phyloP scores from a whole-genome alignment of 768 basidiomycete genomes.

The Leucosporidium creatinivorum region DNA sequence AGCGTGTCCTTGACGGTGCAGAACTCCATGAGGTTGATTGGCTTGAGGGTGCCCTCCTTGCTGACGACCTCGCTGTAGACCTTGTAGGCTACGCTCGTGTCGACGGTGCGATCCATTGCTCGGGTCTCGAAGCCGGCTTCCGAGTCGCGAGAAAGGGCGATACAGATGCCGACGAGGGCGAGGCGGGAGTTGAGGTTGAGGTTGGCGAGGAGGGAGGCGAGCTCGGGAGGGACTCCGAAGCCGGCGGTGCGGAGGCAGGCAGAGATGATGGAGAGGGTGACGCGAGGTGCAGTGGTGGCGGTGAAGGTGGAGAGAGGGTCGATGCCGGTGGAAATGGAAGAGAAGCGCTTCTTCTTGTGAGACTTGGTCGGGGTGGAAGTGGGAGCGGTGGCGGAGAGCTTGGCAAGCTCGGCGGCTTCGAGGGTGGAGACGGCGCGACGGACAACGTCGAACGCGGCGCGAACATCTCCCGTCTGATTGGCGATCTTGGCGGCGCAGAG shows the following conservation, averaged over 20 bases:
- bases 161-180: conserved; percentile 17
- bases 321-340: neutral
- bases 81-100: conserved; percentile 1
- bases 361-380: conserved; percentile 39
- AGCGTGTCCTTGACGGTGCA: conserved; percentile 17
- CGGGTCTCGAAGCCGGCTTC: conserved; percentile 3
- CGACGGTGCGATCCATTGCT: neutral
- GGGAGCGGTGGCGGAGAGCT: conserved; percentile 38
- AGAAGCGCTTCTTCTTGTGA: neutral
- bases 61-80: conserved; percentile 17
- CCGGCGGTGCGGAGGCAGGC: conserved; percentile 49
- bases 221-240: conserved; percentile 2
- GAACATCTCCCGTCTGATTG: conserved; percentile 71
- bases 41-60: neutral
- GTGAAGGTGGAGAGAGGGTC: conserved; percentile 11
- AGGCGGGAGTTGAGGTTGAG: conserved; percentile 26
- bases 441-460: conserved; percentile 69
- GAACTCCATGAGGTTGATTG: conserved; percentile 4
- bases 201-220: conserved; percentile 14
- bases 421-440: conserved; percentile 70
- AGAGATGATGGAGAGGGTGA: conserved; percentile 63
- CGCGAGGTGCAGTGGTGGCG: conserved; percentile 34
- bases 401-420: conserved; percentile 40
- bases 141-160: conserved; percentile 13
- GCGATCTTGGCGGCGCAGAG: conserved; percentile 74